Conservation (phyloP, 768 basidiomycete genomes). For the Hygrocybe coccinea region DNA sequence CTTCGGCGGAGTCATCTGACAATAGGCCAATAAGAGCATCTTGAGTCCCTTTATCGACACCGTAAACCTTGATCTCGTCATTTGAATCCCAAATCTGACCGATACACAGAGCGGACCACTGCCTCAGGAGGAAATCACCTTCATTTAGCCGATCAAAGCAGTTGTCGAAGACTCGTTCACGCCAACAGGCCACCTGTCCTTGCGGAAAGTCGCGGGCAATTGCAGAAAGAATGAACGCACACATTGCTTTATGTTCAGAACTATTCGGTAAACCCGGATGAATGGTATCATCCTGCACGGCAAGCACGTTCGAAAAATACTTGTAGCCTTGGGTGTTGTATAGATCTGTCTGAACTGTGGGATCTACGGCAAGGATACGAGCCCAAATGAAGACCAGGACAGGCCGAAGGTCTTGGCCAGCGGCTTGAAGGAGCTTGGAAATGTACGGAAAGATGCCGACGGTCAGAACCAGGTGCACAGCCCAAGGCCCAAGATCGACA, state of each 20-base stretch:
- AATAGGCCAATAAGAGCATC: slow-evolving; percentile 76
- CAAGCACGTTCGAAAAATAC: slow-evolving; percentile 79
- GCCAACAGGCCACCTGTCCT: slow-evolving; percentile 82
- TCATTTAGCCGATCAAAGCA: slow-evolving; percentile 84
- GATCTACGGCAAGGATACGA: slow-evolving; percentile 94
- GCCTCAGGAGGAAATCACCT: slow-evolving; percentile 86
- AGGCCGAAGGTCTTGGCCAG: slow-evolving; percentile 90
- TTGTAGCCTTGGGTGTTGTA: slow-evolving; percentile 78
- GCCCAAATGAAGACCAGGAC: slow-evolving; percentile 99
- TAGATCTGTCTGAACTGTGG: slow-evolving; percentile 84
- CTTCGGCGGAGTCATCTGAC: slow-evolving; percentile 86
- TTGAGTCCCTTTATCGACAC: slow-evolving; percentile 73
- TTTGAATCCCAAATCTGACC: slow-evolving; percentile 92
- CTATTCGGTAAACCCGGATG: slow-evolving; percentile 74
- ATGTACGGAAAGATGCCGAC: slow-evolving; percentile 99
- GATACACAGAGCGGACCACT: slow-evolving; percentile 92
- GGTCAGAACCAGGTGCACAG: slow-evolving; percentile 89
- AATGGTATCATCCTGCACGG: slow-evolving; percentile 51
- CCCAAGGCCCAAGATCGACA: slow-evolving; percentile 98
- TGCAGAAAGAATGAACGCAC: slow-evolving; percentile 89
- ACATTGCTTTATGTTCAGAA: slow-evolving; percentile 97
- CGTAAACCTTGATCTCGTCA: slow-evolving; percentile 84
- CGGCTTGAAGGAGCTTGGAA: slow-evolving; percentile 90
- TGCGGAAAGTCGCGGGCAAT: slow-evolving; percentile 84
- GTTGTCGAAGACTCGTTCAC: slow-evolving; percentile 77